A percentile compares a stretch with the other conserved stretches of the same genome.
Evolutionary conservation across 2,329 filamentous ascomycete genomes (phyloP).

Genomic region (Colletotrichum tropicicola): DNA sequence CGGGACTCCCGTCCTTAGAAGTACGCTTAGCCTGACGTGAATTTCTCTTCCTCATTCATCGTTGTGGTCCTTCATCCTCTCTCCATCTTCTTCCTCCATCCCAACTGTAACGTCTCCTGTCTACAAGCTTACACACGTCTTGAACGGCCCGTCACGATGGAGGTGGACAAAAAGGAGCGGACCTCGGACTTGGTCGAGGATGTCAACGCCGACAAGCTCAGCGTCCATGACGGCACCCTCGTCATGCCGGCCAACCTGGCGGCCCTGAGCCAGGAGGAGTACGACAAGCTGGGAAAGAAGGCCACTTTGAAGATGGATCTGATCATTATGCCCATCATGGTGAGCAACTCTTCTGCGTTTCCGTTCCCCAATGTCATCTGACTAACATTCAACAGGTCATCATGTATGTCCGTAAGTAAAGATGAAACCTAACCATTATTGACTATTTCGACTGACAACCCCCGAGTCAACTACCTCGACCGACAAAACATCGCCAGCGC

Average conservation of each 20-base stretch:
- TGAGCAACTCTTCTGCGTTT: slow-evolving; percentile 1
- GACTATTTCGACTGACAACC: neutral
- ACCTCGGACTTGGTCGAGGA: slow-evolving; percentile 20
- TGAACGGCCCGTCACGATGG: neutral
- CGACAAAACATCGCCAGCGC: slow-evolving; percentile 43
- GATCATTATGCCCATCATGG: slow-evolving; percentile 34
- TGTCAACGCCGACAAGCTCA: slow-evolving; percentile 1
- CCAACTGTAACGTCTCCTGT: neutral
- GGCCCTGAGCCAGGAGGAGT: slow-evolving; percentile 30
- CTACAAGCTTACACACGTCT: too few species aligned
- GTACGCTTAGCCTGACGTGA: neutral
- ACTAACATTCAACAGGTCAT: slow-evolving; percentile 9
- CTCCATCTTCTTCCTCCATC: neutral
- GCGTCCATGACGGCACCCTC: neutral
- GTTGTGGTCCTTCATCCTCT: neutral
- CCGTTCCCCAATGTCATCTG: neutral
- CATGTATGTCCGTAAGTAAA: slow-evolving; percentile 35
- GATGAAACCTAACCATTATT: fast-evolving
- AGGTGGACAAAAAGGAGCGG: slow-evolving; percentile 3
- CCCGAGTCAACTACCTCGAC: slow-evolving; percentile 37
- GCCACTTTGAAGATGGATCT: slow-evolving; percentile 34
- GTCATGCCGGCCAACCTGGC: slow-evolving; percentile 34
- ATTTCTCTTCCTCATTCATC: neutral
- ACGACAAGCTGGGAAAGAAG: slow-evolving; percentile 28
- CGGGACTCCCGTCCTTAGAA: too few species aligned